Conservation (phyloP, 2,329 filamentous ascomycete species). For the Rutstroemia sp. region DNA sequence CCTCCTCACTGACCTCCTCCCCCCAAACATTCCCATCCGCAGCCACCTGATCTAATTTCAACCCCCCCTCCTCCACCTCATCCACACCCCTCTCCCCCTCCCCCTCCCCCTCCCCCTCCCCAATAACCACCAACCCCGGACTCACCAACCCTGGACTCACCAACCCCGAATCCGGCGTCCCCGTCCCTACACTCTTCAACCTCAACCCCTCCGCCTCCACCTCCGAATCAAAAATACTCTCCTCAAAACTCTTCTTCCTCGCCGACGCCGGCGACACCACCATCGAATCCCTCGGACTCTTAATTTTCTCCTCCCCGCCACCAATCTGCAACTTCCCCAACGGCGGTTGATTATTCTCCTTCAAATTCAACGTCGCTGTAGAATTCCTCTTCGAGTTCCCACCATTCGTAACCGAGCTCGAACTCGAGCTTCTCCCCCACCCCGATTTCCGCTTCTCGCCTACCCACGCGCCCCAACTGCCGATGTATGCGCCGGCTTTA, state of each 20-base stretch:
- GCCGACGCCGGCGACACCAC: background rate
- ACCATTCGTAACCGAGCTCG: conserved; percentile 64
- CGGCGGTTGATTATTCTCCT: conserved; percentile 12
- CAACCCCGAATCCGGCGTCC: background rate
- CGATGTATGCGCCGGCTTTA: conserved; percentile 57
- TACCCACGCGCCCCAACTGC: conserved; percentile 63
- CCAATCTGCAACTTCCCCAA: conserved; percentile 19
- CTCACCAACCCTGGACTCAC: background rate
- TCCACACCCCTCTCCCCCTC: background rate
- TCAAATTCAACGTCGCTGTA: conserved; percentile 12
- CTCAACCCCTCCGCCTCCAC: background rate
- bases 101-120: background rate
- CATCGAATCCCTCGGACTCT: conserved; percentile 19
- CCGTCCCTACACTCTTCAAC: background rate
- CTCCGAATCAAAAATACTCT: conserved; percentile 30
- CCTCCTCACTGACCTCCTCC: background rate
- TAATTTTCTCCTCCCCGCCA: conserved; percentile 21
- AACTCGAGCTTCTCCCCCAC: conserved; percentile 48
- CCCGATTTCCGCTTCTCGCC: conserved; percentile 63
- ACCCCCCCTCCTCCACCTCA: background rate
- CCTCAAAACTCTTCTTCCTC: conserved; percentile 23
- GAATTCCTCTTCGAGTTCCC: conserved; percentile 23
- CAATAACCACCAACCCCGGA: background rate
- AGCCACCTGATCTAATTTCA: background rate
- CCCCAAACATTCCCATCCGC: background rate